phyloP scores from a whole-genome alignment of 106 monocot species.

The Dendrobium officinale region DNA sequence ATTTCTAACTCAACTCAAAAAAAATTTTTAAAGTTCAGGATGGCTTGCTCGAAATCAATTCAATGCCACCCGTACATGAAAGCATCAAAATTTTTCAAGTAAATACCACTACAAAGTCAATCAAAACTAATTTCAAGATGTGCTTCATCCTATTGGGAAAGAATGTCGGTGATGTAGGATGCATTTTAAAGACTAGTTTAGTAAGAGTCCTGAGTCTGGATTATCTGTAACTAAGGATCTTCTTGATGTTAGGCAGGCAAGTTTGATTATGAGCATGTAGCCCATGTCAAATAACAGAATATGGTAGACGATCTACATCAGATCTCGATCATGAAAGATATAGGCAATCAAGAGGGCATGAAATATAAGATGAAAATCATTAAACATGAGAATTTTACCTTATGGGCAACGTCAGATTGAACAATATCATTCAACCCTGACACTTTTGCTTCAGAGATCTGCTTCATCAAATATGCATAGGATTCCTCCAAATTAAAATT shows the following conservation, averaged over 20 bases:
- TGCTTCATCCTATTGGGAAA: too few relatives aligned
- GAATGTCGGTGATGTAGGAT: too few relatives aligned
- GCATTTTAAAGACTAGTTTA: too few relatives aligned
- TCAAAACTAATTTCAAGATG: too few relatives aligned
- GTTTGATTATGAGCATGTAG: neutral
- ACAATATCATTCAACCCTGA: conserved; percentile 50
- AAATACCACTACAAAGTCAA: too few relatives aligned
- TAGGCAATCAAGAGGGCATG: neutral
- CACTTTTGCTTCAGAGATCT: conserved; percentile 62
- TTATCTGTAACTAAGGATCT: neutral
- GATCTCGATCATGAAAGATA: neutral
- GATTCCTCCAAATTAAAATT: conserved; percentile 49
- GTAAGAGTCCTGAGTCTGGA: too few relatives aligned
- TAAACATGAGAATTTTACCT: conserved; percentile 33
- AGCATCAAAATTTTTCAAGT: too few relatives aligned
- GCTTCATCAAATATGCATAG: conserved; percentile 44
- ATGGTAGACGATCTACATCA: neutral
- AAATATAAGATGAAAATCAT: neutral
- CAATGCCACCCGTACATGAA: too few relatives aligned
- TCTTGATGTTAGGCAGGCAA: neutral
- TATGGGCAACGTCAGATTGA: conserved; percentile 71
- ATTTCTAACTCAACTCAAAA: too few relatives aligned
- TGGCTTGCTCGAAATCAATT: too few relatives aligned
- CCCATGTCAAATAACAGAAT: neutral
- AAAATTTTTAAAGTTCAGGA: too few relatives aligned